Base-by-base conservation (phyloP, 495 filamentous ascomycete species). In the Chaetomidium leptoderma region DNA sequence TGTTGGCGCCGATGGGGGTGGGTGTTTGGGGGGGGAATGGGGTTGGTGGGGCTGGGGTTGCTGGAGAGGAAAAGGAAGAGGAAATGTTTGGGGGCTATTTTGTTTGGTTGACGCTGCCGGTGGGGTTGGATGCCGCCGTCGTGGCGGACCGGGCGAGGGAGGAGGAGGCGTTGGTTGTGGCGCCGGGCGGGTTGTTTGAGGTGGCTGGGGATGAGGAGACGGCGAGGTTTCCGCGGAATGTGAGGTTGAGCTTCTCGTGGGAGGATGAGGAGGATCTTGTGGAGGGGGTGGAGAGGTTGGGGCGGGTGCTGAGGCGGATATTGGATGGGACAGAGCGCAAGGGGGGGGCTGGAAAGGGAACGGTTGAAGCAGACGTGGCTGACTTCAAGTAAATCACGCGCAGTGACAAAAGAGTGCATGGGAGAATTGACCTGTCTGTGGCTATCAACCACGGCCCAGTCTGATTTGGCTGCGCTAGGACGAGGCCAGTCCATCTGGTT, bases 191-290 rank as follows among this genome's bases (percentile, higher is more conserved):
- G 36, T 64, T 88, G 24, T 93, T 91, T 69, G 81, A 83, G 60
- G 86, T 92, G 3, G 69, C 74, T 4, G 80, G 81, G 35, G 81
- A 90, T 62, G 69, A 76, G 40, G 64, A 66, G 3, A 68, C 60
- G 16, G 68, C 72, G 50, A 71, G 66, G 53, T 88, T 91, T 66
- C 70, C 71, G 26, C 58, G 75, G 32, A 68, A 74, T 35, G 55
- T 93, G 16, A 77, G 90, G 43, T 62, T 95, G 8, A 89, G 86
- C 59, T 91, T 89, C 69, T 78, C 87, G 10, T 92, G 86, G 85
- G 89, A 86, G 72, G 80, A 85, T 19, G 83, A 83, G 66, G 76
- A 76, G n/a, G 71, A 78, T 49, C 59, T 95, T n/a, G 75, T 64
- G 2, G 87, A 91, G 65, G 90, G 88, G 0, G 78, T 93, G 10